Percentiles rank a stretch among this genome's conserved stretches.
Evolutionary conservation across 1,139 yeast species (phyloP).

Genomic region (Magnusiomyces magnusii): DNA sequence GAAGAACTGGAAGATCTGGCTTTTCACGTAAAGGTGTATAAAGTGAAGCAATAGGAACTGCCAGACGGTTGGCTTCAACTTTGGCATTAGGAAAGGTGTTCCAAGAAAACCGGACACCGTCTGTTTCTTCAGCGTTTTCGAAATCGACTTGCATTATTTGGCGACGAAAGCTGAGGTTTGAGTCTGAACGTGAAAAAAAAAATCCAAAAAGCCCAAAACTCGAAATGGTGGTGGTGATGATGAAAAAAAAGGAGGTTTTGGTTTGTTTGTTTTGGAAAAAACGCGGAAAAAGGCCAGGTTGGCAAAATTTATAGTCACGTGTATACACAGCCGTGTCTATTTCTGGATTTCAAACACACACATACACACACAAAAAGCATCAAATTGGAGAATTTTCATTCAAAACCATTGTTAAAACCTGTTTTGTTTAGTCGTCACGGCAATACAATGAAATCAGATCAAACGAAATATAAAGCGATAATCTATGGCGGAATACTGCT

Average conservation of each 20-base stretch:
- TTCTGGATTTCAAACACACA: too few relatives aligned
- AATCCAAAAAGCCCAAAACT: too few relatives aligned
- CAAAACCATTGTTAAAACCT: too few relatives aligned
- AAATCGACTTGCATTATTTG: constrained; percentile 44
- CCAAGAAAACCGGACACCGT: constrained; percentile 66
- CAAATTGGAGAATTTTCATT: too few relatives aligned
- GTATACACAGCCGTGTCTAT: neutral
- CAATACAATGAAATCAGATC: neutral
- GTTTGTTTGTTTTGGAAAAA: too few relatives aligned
- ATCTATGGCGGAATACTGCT: neutral
- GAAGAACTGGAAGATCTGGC: constrained; percentile 38
- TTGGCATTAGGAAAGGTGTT: constrained; percentile 57
- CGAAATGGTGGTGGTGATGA: neutral
- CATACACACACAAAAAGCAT: too few relatives aligned
- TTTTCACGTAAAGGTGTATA: constrained; percentile 60
- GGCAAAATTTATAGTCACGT: neutral
- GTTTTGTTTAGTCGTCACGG: too few relatives aligned
- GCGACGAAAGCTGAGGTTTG: too few relatives aligned
- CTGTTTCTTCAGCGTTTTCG: constrained; percentile 68
- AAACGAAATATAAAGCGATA: neutral
- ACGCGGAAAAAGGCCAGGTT: constrained; percentile 1
- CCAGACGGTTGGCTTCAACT: constrained; percentile 49
- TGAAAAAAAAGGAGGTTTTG: too few relatives aligned
- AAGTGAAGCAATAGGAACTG: constrained; percentile 55
- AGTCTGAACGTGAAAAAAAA: too few relatives aligned